Evolutionary conservation across 2,329 filamentous ascomycete genomes (phyloP), one percentile per base, ranked within the genome.

Genomic region (Passalora sequoiae): DNA sequence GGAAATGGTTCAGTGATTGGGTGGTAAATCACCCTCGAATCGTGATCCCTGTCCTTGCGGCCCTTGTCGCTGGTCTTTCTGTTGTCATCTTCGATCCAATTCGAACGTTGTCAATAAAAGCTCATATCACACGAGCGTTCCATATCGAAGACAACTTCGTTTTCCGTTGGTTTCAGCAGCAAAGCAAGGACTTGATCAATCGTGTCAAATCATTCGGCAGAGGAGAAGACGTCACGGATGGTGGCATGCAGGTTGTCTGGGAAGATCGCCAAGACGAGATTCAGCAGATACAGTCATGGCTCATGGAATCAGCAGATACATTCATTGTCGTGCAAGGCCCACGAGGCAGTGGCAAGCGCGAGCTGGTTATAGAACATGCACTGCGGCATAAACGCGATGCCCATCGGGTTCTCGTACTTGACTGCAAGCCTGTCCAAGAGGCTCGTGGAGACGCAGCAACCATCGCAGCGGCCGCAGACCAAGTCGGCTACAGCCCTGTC

Each of bases 311-410:
- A 4, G 80, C 84, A 0, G 88, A 92, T 48, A 97, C 89, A 0
- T 96, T 96, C 62, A 89, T 95, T 51, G 86, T 97, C 6, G 80
- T 98, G 1, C 89, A 95, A 60, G 92, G 92, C 0, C 89, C 92
- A 4, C 80, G 89, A 39, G 92, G 91, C 5, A 94, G 88, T 0
- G 92, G 89, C 1, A 96, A 96, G 67, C 83, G 80, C 50, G 89
- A 96, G 55, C 75, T 97, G 9, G 82, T 97, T 2, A 64, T 95
- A 46, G 85, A 94, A 30, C 86, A 94, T 64, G 85, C 87, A 0
- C 72, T 97, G 12, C 80, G 84, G 51, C 79, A 80, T 6, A 62
- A 63, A 43, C 51, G 54, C 9, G 61, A 61, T 35, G 80, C 84
- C 32, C 81, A 79, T 51, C 81, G 94, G 52, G 87, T 91, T 35